Evolutionary conservation across 805 yeast species (phyloP), one percentile per base, ranked within the genome.

Genomic region (Sugiyamaella mastotermitis): DNA sequence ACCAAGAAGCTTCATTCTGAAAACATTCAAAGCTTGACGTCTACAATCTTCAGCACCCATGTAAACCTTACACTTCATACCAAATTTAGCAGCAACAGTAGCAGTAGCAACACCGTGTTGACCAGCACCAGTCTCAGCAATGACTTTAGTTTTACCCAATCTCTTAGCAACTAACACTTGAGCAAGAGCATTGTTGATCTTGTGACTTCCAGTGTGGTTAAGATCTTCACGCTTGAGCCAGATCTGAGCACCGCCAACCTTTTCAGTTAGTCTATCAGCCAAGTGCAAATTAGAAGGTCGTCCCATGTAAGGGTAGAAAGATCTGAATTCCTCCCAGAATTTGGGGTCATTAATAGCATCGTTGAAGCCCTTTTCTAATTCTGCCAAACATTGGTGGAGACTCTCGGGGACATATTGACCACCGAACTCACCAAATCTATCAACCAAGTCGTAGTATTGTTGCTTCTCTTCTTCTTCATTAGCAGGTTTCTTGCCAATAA

Each of bases 11-110:
- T 86, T 75, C 95, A 92, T 92, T 70, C 99, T 78, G 73, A 92
- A 92, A 27, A 92, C 99, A 56, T 92, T 92, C 49, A 92, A 71
- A 10, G 99, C 97, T 72, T 92, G 99, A 65, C 99, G 84, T 62
- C 96, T 82, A 31, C 85, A 95, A 67, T 92, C 99, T 66, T 92
- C 98, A 31, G 97, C 97, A 47, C 99, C 99, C 99, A 92, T 92
- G 57, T 76, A 90, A 24, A 92, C 94, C 11, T 85, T 85, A 69
- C 98, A 92, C 59, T 83, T 76, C 64, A 92, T 62, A 37, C 98
- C 98, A 52, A 92, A 66, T 48, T 67, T 68, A 30, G 73, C 73
- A 18, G 69, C 69, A 3, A 62, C 69, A 17, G 72, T 68, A n/a
- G 73, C 73, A 17, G 73, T 66, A 20, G 74, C 73, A 19, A 68